A percentile compares a stretch with the other conserved stretches of the same genome.
These are phyloP conservation scores for Penicillium thymicola DNA, from an alignment of 2,329 filamentous ascomycete genomes.

Conservation along the genomic window DNA sequence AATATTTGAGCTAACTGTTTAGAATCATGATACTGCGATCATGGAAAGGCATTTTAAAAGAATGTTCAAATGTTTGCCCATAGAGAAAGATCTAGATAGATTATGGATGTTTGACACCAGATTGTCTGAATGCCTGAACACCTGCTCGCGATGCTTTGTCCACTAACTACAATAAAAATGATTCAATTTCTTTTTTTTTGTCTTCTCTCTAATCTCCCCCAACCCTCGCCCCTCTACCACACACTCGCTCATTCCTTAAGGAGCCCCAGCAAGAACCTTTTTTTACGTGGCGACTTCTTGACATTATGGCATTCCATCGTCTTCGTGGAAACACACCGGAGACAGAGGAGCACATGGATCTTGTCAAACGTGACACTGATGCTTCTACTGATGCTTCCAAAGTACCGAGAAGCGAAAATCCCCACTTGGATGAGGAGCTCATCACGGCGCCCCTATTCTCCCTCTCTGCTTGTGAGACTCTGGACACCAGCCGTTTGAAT, in stretches of 20 bases:
- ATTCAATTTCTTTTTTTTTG: background rate
- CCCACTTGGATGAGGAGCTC: background rate
- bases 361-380: background rate
- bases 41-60: background rate
- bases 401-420: too few species aligned
- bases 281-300: background rate
- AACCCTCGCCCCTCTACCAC: background rate
- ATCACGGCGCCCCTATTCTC: conserved; percentile 4
- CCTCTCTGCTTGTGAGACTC: background rate
- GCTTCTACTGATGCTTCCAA: background rate
- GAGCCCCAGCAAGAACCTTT: background rate
- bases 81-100: too few species aligned
- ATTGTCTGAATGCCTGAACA: background rate
- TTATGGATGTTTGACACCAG: background rate
- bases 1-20: background rate
- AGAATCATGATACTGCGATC: background rate
- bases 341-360: background rate
- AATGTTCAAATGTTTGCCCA: background rate
- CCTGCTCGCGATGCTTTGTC: background rate
- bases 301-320: background rate
- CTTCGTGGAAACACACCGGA: background rate
- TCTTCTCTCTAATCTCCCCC: background rate
- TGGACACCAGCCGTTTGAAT: background rate
- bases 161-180: background rate
- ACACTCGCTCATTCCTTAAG: background rate